Base-by-base conservation (phyloP, 768 basidiomycete species). In the Phallus indusiatus region DNA sequence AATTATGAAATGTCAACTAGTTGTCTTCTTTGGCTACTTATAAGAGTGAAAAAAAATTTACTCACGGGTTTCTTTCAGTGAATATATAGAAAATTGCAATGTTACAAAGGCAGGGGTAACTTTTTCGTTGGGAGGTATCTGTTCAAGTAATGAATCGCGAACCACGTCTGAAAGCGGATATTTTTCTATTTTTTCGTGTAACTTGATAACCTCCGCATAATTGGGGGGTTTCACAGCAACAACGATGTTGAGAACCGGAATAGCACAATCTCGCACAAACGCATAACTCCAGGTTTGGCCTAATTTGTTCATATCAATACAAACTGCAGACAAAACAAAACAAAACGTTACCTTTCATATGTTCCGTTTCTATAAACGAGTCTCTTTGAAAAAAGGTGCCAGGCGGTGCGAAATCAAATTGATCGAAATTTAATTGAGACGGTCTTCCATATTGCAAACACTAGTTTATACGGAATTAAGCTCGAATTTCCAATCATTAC, bases 221-320 rank as follows among this genome's bases (percentile, higher is more conserved):
- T 18, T n/a, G 1, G 57, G 57, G 17, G 57, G 57, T 28, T 59
- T 51, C 18, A 59, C 57, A 35, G 49, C 57, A 16, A 52, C 57
- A 18, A 51, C 35, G 21, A 18, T 37, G 57, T 59, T 42, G 10
- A 59, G 33, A 47, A 53, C 50, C 7, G 48, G 57, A 33, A 59
- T 42, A 17, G 50, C 22, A 36, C 57, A 59, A 12, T 22, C 24
- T 18, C 57, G 57, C 2, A 22, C 2, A 36, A 59, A 59, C 17
- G 20, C 36, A 36, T 59, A 53, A 18, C 18, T 59, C 57, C 57
- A 59, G 0, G 48, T 35, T 22, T 59, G 57, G 33, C 36, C 57
- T 59, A 20, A 51, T 12, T 16, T 17, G 18, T 14, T n/a, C 42
- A 42, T 22, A n/a, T 24, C 7, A 52, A 42, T 12, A 35, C 6